Evolutionary conservation across 1,284 basidiomycete genomes (phyloP), one percentile per base, ranked within the genome.

Genomic region (Puccinia novopanici): DNA sequence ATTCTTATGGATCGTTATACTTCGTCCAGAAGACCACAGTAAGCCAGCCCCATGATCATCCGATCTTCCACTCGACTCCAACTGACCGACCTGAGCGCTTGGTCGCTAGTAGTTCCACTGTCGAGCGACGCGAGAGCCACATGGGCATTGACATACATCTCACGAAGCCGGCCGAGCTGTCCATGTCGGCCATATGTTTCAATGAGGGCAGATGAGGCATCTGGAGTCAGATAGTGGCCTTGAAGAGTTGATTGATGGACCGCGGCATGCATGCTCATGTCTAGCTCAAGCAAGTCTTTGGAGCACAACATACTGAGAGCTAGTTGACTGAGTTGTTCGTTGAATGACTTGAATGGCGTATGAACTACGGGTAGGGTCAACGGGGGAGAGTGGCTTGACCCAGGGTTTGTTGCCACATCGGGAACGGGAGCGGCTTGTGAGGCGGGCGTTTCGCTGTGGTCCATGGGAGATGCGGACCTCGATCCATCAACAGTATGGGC

Each of bases 31-130:
- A 92, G 90, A 0, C 93, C 94, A 3, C 90, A 89, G 83, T 94
- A 92, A 0, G 93, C 93, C 48, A 91, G 88, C 0, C 91, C 93
- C 78, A 93, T 89, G 81, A 97, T 89, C 94, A 97, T 97, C 81
- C 89, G 88, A 86, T 95, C 91, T 86, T 98, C 95, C 74, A 97
- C 87, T 45, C 87, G 84, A 85, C 91, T 89, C 95, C 95, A 97
- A 40, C 80, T 77, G 17, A 67, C 30, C 3, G 80, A 81, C 13
- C 68, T 37, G 52, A 65, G 42, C 4, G 55, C 37, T 27, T 61
- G 71, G 48, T 75, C 80, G 22, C 27, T 61, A 2, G 48, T 40
- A 1, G 76, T 70, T 4, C 30, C 65, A 8, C 76, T 68, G 8
- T 70, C 76, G 34, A 78, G 50, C 2, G 73, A 75, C 9, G 80